phyloP scores from a whole-genome alignment of 2,329 filamentous ascomycete genomes.

The Botrytis porri region DNA sequence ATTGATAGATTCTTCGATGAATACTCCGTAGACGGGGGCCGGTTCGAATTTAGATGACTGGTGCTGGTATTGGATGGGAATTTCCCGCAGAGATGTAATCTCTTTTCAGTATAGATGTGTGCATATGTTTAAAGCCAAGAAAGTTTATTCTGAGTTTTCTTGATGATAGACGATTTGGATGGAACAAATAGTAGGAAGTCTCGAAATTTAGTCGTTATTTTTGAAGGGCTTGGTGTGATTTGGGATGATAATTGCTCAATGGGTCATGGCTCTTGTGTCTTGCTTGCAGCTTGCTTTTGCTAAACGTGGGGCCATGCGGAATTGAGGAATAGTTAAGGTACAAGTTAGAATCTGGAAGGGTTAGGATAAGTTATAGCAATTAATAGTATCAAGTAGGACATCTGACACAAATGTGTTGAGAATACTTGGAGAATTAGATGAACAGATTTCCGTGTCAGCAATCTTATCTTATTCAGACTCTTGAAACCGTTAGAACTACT shows the following conservation, averaged over 20 bases:
- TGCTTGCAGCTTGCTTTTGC: slow-evolving; percentile 9
- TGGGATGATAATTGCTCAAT: not conserved
- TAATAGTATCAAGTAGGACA: not conserved
- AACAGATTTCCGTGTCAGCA: not conserved
- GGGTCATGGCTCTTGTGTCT: slow-evolving; percentile 5
- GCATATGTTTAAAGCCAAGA: not conserved
- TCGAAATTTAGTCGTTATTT: slow-evolving; percentile 2
- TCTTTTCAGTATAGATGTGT: not conserved
- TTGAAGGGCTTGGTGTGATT: not conserved
- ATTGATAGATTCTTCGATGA: not conserved
- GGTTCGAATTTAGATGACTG: not conserved
- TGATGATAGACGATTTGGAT: not conserved
- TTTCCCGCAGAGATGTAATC: not conserved
- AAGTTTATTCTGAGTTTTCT: not conserved
- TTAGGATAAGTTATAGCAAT: not conserved
- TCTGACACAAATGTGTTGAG: not conserved
- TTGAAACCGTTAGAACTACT: not conserved
- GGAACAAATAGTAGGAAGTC: not conserved
- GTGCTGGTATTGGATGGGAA: not conserved
- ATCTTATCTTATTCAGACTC: not conserved
- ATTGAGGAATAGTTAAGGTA: slow-evolving; percentile 8
- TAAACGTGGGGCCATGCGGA: slow-evolving; percentile 11
- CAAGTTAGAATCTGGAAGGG: not conserved
- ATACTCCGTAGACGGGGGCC: slow-evolving; percentile 2
- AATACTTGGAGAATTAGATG: not conserved